Percentiles rank a stretch among this genome's conserved stretches.
Conservation (phyloP, 805 yeast species). For the Phaffomyces opuntiae region DNA sequence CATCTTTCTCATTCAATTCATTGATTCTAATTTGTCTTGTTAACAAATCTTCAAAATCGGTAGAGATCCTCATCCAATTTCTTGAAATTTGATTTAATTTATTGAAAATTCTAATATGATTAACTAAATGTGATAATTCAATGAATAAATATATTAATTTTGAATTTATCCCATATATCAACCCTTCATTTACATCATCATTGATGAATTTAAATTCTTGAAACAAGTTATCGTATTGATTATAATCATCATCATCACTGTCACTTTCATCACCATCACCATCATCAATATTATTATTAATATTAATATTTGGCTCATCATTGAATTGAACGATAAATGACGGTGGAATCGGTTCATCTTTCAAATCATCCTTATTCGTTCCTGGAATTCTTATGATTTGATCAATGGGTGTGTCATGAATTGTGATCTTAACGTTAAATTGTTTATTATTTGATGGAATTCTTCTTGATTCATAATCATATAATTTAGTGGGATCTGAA, state of each 20-base stretch:
- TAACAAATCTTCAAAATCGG: constrained; percentile 38
- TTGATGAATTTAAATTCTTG: background rate
- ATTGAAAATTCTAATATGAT: constrained; percentile 36
- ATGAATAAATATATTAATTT: constrained; percentile 29
- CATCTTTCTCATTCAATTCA: background rate
- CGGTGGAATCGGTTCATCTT: constrained; percentile 20
- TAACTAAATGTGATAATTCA: constrained; percentile 35
- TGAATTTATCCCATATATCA: constrained; percentile 15
- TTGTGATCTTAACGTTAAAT: constrained; percentile 13
- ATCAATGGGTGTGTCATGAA: constrained; percentile 18
- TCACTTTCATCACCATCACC: constrained; percentile 1
- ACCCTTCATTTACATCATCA: background rate
- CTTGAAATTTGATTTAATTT: constrained; percentile 32
- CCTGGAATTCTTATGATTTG: constrained; percentile 20
- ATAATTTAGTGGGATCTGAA: background rate
- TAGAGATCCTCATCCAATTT: constrained; percentile 40
- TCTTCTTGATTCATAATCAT: background rate
- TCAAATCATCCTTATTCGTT: constrained; percentile 12
- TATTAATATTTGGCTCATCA: constrained; percentile 1
- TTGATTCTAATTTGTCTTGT: constrained; percentile 16
- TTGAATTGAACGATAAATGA: constrained; percentile 16
- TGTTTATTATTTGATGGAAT: constrained; percentile 1
- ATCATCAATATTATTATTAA: constrained; percentile 2
- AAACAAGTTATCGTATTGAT: constrained; percentile 3
- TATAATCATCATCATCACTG: constrained; percentile 1